Conservation (phyloP, 805 yeast genomes). For the Candida sithepensis region DNA sequence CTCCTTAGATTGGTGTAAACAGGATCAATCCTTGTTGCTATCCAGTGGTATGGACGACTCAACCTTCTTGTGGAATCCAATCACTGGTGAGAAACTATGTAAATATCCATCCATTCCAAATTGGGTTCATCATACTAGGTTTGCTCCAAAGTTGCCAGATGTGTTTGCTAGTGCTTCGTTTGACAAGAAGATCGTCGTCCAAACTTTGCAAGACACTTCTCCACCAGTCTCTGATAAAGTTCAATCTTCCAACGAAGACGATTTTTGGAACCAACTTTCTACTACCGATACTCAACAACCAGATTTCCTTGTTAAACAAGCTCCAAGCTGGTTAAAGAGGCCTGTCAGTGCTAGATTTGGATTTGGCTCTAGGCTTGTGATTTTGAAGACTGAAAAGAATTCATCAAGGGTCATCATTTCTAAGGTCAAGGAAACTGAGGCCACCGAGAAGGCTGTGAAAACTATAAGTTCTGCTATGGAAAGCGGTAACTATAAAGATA, state of each 20-base stretch:
- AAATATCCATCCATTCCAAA: constrained; percentile 89
- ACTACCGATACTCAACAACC: constrained; percentile 71
- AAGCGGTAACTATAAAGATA: constrained; percentile 46
- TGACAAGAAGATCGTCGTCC: constrained; percentile 78
- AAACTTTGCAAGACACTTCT: constrained; percentile 83
- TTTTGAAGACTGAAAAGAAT: constrained; percentile 36
- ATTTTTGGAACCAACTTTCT: constrained; percentile 81
- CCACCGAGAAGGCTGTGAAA: constrained; percentile 34
- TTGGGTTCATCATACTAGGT: constrained; percentile 88
- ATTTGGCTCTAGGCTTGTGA: constrained; percentile 85
- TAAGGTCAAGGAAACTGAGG: constrained; percentile 30
- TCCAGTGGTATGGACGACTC: constrained; percentile 93
- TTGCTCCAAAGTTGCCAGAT: constrained; percentile 88
- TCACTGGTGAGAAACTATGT: constrained; percentile 65
- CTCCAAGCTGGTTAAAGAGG: constrained; percentile 84
- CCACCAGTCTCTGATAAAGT: constrained; percentile 47
- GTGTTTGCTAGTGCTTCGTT: constrained; percentile 84
- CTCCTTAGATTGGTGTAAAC: constrained; percentile 89
- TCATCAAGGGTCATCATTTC: constrained; percentile 40
- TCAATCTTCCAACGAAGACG: constrained; percentile 53
- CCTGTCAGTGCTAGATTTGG: constrained; percentile 81
- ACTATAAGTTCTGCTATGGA: constrained; percentile 56
- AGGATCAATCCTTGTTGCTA: constrained; percentile 72
- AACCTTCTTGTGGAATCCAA: constrained; percentile 88
- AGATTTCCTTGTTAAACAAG: constrained; percentile 64